phyloP scores from a whole-genome alignment of 2,329 filamentous ascomycete genomes.

The Aaosphaeria pasadenensis region DNA sequence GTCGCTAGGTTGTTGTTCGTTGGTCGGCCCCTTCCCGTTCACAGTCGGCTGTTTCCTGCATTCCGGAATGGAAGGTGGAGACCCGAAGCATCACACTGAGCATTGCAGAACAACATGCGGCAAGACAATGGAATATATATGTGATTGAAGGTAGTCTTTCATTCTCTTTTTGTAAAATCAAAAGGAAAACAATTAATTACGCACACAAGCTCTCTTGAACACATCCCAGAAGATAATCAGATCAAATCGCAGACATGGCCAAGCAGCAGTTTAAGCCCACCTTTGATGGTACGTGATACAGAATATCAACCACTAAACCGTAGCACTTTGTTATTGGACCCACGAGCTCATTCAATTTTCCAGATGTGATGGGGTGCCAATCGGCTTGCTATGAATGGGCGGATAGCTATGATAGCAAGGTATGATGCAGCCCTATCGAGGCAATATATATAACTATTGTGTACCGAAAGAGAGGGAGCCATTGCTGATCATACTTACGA shows the following conservation, averaged over 20 bases:
- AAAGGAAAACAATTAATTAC: too few relatives aligned
- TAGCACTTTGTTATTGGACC: not conserved
- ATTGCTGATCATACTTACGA: conserved; percentile 3
- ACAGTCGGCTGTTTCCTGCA: conserved; percentile 2
- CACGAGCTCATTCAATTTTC: conserved; percentile 9
- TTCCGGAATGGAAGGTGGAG: conserved; percentile 18
- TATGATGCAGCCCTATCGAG: conserved; percentile 8
- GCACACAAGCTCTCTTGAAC: too few relatives aligned
- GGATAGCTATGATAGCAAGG: conserved; percentile 64
- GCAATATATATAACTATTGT: too few relatives aligned
- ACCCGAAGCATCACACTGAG: conserved; percentile 26
- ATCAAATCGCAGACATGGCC: conserved; percentile 23
- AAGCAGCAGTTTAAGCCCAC: conserved; percentile 30
- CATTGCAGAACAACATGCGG: not conserved
- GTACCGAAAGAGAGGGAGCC: too few relatives aligned
- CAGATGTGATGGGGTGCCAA: conserved; percentile 51
- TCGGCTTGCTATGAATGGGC: conserved; percentile 60
- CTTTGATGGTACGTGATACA: conserved; percentile 27
- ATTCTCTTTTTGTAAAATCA: too few relatives aligned
- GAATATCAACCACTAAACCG: not conserved
- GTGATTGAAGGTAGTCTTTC: conserved; percentile 4
- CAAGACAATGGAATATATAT: not conserved
- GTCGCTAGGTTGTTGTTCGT: too few relatives aligned
- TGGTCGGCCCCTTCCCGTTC: conserved; percentile 22
- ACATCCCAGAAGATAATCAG: not conserved